Base-by-base conservation (phyloP, 352 stramenopile genomes). In the Pythium scleroteichum region DNA sequence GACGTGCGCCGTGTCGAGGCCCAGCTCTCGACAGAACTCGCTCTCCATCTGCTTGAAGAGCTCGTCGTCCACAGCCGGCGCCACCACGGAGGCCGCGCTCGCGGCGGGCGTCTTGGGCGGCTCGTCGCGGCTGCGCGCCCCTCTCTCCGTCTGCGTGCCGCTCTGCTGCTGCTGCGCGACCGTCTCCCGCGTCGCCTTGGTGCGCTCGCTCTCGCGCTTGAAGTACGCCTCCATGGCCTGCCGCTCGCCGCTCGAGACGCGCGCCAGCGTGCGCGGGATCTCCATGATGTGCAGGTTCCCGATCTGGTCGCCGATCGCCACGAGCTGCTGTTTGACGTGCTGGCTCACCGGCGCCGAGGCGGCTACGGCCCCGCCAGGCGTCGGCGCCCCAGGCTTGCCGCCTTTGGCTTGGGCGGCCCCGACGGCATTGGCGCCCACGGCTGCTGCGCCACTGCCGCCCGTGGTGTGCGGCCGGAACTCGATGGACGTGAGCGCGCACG, bases 261-360 rank as follows among this genome's bases (percentile, higher is more conserved):
- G 76, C 41, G 87, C 91, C 13, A 98, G 61, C 23, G 85, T 93
- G n/a, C 88, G 76, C 22, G 90, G 93, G 49, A 98, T 83, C 57
- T 97, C 87, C 59, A 97, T 81, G 57, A 98, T 94, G 69, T 98
- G 92, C 39, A 98, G 71, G 66, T 97, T 97, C 1, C 93, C 93
- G 26, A 87, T 91, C 61, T 95, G 81, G 62, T 98, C 92, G 40
- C 93, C 93, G 47, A 97, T 82, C 17, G 88, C 90, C 19, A 98
- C 76, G 48, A 97, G 78, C 71, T 97, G 90, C 63, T 96, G 85
- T 71, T 96, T 94, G 50, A 84, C 71, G 32, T 71, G 76, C 13
- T 72, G 67, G 26, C 32, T 73, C 17, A 62, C 39, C 20, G 45
- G 64, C 1, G 39, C 46, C 17, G 40, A 62, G 7, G 53, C 57